Conservation (phyloP, 2,329 filamentous ascomycete genomes). For the Dendrostoma leiphaemia region DNA sequence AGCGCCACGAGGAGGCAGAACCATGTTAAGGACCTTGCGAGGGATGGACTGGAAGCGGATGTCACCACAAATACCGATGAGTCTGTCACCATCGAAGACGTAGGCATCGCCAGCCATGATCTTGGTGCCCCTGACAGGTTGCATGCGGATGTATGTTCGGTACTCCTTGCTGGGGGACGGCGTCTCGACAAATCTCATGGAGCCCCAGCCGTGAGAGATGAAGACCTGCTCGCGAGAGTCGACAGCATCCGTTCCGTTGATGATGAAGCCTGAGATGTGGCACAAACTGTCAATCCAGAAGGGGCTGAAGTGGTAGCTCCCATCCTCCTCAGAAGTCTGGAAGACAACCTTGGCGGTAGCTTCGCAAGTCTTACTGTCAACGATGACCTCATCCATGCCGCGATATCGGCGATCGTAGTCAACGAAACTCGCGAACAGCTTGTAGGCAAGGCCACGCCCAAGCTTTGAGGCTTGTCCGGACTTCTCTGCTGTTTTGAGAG, state of each 20-base stretch:
- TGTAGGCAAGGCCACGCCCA: conserved; percentile 75
- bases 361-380: conserved; percentile 45
- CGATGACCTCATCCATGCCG: conserved; percentile 58
- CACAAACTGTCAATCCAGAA: conserved; percentile 60
- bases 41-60: conserved; percentile 68
- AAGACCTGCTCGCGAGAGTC: conserved; percentile 54
- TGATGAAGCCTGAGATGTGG: conserved; percentile 60
- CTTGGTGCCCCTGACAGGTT: conserved; percentile 48
- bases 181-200: conserved; percentile 48
- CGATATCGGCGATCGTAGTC: conserved; percentile 54
- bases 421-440: conserved; percentile 58
- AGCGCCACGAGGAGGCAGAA: conserved; percentile 59
- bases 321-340: conserved; percentile 45
- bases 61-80: conserved; percentile 49
- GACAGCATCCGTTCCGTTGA: conserved; percentile 56
- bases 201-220: conserved; percentile 60
- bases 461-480: conserved; percentile 69
- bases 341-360: conserved; percentile 42
- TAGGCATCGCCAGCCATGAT: conserved; percentile 54
- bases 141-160: conserved; percentile 58
- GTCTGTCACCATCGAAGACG: conserved; percentile 49
- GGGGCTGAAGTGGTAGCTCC: conserved; percentile 54
- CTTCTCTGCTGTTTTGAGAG: conserved; percentile 58
- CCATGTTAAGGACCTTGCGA: conserved; percentile 63
- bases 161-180: conserved; percentile 46